These are phyloP conservation scores for Vitis cinerea DNA, from an alignment of 164 flowering plant species.

Conservation along the genomic window DNA sequence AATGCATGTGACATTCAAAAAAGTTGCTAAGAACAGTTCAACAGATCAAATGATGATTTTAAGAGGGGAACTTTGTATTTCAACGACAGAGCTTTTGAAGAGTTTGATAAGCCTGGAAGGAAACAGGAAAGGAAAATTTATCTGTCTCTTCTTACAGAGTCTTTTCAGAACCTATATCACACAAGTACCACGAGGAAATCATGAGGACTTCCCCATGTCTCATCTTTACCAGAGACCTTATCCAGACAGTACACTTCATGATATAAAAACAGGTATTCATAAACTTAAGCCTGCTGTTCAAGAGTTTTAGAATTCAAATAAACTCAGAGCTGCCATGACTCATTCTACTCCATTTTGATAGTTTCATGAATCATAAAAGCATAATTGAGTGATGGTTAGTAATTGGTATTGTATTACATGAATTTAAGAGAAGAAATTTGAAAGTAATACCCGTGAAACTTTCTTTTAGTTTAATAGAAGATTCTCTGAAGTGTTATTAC, in stretches of 20 bases:
- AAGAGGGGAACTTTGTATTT: conserved; percentile 46
- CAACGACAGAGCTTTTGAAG: conserved; percentile 33
- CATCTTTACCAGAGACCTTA: conserved; percentile 23
- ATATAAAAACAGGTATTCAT: conserved; percentile 46
- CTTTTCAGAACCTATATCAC: conserved; percentile 43
- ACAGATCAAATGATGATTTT: conserved; percentile 22
- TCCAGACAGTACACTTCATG: conserved; percentile 35
- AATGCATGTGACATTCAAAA: conserved; percentile 38
- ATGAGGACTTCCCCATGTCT: conserved; percentile 9
- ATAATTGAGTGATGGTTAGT: no score
- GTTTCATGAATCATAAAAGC: no score
- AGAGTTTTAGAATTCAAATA: no score
- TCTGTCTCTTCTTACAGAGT: conserved; percentile 27
- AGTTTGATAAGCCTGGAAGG: conserved; percentile 44
- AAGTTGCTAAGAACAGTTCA: conserved; percentile 10
- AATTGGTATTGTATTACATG: no score
- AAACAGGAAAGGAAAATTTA: conserved; percentile 28
- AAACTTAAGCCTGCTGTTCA: neutral
- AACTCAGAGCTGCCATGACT: no score
- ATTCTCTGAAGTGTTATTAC: no score
- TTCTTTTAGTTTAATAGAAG: no score
- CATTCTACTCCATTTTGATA: no score
- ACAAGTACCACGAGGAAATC: conserved; percentile 39
- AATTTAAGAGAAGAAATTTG: no score
- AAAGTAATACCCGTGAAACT: no score